Base-by-base conservation (phyloP, 2,329 filamentous ascomycete species). In the Epichloe glyceriae region DNA sequence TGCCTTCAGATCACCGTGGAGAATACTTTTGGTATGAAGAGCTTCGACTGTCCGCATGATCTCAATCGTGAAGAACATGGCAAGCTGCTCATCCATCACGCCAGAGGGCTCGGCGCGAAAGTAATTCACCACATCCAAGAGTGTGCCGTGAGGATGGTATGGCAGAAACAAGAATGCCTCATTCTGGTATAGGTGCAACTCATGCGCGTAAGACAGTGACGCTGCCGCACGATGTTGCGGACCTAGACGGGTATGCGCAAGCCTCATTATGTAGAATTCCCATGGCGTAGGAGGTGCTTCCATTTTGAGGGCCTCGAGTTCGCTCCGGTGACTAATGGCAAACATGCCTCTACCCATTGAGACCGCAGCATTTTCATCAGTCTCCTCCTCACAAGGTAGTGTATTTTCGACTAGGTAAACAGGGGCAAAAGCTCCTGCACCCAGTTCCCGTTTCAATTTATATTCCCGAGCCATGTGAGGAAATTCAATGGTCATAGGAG, bases 181-280 rank as follows among this genome's bases (percentile, higher is more conserved):
- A 60, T 95, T 86, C 50, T 81, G 78, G 72, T 91, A 97, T 7
- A 96, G 75, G 62, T 97, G 93, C 72, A 96, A 81, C 64, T 96
- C 91, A 57, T 95, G 86, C 0, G 86, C 91, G 38, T 82, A 78
- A 1, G 95, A 81, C 52, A 98, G 75, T 14, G 87, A 94, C 3
- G 87, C 82, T 1, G 81, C 76, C 0, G 85, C 84, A 14, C 91
- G 82, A 53, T 85, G 71, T 33, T 77, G 78, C 1, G 83, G 75
- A 0, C 83, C 85, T 0, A 98, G 74, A 1, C 93, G 85, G 20
- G 78, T 73, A 56, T 91, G 87, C 2, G 86, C 82, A 50, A 88
- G 79, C 1, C 88, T 84, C 72, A 97, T 88, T 67, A 98, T 94
- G 68, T 95, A 86, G 63, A 97, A 98, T 63, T 98, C 93, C 93